phyloP scores from a whole-genome alignment of 441 rosid genomes.

The Bocquillonia castaneifolia region DNA sequence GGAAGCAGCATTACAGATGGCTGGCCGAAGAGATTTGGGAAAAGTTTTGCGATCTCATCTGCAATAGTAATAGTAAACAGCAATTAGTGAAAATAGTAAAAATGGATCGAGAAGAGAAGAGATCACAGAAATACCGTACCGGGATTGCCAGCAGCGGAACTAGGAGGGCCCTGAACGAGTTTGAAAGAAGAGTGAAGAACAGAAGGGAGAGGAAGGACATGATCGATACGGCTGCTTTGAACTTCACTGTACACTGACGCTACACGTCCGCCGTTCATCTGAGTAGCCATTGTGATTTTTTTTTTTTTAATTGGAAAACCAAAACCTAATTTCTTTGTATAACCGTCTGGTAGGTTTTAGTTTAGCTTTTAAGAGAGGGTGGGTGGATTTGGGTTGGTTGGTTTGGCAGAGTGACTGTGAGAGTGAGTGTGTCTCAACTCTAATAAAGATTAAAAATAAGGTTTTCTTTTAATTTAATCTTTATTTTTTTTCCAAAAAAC shows the following conservation, averaged over 20 bases:
- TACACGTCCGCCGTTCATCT: conserved; percentile 46
- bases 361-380: too few relatives aligned
- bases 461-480: too few relatives aligned
- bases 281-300: conserved; percentile 40
- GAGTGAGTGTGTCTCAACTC: too few relatives aligned
- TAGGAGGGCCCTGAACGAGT: conserved; percentile 76
- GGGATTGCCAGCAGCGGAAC: conserved; percentile 92
- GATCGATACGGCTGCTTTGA: conserved; percentile 71
- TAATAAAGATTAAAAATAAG: too few relatives aligned
- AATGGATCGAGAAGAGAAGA: background rate
- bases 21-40: conserved; percentile 82
- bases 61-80: background rate
- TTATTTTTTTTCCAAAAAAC: too few relatives aligned
- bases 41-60: conserved; percentile 93
- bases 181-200: conserved; percentile 62
- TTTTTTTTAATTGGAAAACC: too few relatives aligned
- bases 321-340: too few relatives aligned
- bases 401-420: too few relatives aligned
- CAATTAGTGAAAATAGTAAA: background rate
- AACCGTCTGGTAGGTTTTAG: too few relatives aligned
- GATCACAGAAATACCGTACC: conserved; percentile 29
- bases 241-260: conserved; percentile 88
- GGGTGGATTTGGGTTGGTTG: too few relatives aligned
- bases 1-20: conserved; percentile 71
- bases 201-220: conserved; percentile 79